Evolutionary conservation across 306 rosid species (phyloP).

Genomic region (Gillenia trifoliata): DNA sequence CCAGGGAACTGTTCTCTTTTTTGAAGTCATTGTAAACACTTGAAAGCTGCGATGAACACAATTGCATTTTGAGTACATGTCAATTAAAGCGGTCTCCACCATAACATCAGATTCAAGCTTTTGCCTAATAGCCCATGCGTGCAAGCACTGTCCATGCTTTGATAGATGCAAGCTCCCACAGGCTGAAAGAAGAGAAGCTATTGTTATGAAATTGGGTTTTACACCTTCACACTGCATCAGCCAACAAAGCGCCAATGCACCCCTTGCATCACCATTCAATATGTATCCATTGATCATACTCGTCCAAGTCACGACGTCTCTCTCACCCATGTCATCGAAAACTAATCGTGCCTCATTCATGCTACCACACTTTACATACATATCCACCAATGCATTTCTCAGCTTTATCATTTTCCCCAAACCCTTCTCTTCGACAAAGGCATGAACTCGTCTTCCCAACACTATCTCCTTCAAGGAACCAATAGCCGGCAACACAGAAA

Average conservation of each 20-base stretch:
- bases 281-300: constrained; percentile 74
- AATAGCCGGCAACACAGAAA: constrained; percentile 76
- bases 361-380: constrained; percentile 69
- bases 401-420: constrained; percentile 44
- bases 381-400: constrained; percentile 70
- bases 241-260: constrained; percentile 57
- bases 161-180: constrained; percentile 51
- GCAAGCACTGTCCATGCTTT: constrained; percentile 60
- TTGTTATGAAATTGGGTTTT: constrained; percentile 57
- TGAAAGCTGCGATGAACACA: constrained; percentile 37
- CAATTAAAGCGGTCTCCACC: constrained; percentile 81
- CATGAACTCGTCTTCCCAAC: constrained; percentile 55
- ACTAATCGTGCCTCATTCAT: constrained; percentile 53
- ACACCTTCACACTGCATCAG: constrained; percentile 62
- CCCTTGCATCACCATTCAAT: constrained; percentile 52
- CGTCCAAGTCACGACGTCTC: constrained; percentile 88
- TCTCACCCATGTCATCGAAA: constrained; percentile 37
- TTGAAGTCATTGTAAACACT: constrained; percentile 55
- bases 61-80: constrained; percentile 54
- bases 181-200: constrained; percentile 66
- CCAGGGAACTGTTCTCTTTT: constrained; percentile 68
- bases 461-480: constrained; percentile 47
- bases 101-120: constrained; percentile 55
- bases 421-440: constrained; percentile 45
- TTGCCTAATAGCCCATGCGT: constrained; percentile 71